Conservation (phyloP, 805 yeast species). For the Tetrapisispora fleetii region DNA sequence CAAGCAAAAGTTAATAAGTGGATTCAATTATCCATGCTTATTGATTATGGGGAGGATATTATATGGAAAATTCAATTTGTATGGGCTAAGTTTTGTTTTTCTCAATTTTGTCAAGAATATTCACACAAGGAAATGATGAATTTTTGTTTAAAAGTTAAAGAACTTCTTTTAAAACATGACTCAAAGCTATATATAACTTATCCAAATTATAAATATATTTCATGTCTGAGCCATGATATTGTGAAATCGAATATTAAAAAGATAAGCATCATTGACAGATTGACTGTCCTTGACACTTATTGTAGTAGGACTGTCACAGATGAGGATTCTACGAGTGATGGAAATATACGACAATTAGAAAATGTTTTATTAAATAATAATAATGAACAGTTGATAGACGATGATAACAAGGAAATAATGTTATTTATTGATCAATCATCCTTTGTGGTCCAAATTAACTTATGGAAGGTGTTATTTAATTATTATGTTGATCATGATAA, state of each 20-base stretch:
- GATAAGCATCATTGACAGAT: slow-evolving; percentile 45
- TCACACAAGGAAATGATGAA: slow-evolving; percentile 27
- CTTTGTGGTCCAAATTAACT: slow-evolving; percentile 51
- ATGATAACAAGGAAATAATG: slow-evolving; percentile 41
- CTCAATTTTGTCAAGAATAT: slow-evolving; percentile 33
- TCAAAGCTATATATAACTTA: slow-evolving; percentile 30
- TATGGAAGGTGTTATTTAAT: slow-evolving; percentile 67
- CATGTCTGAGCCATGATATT: slow-evolving; percentile 40
- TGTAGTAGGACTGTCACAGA: slow-evolving; percentile 34
- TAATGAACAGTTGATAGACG: neutral
- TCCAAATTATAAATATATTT: slow-evolving; percentile 52
- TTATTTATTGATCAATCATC: slow-evolving; percentile 55
- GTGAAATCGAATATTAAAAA: slow-evolving; percentile 59
- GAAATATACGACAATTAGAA: slow-evolving; percentile 34
- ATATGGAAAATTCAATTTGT: slow-evolving; percentile 28
- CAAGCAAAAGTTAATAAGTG: slow-evolving; percentile 40
- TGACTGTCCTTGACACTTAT: slow-evolving; percentile 26
- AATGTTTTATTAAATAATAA: slow-evolving; percentile 31
- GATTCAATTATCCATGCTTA: slow-evolving; percentile 32
- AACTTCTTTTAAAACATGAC: slow-evolving; percentile 7
- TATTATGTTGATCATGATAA: slow-evolving; percentile 34
- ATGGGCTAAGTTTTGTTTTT: slow-evolving; percentile 41
- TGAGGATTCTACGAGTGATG: slow-evolving; percentile 13
- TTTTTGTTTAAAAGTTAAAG: slow-evolving; percentile 18
- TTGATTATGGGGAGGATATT: slow-evolving; percentile 7